Evolutionary conservation across 2,329 filamentous ascomycete genomes (phyloP).

Genomic region (Lasiodiplodia citricola): DNA sequence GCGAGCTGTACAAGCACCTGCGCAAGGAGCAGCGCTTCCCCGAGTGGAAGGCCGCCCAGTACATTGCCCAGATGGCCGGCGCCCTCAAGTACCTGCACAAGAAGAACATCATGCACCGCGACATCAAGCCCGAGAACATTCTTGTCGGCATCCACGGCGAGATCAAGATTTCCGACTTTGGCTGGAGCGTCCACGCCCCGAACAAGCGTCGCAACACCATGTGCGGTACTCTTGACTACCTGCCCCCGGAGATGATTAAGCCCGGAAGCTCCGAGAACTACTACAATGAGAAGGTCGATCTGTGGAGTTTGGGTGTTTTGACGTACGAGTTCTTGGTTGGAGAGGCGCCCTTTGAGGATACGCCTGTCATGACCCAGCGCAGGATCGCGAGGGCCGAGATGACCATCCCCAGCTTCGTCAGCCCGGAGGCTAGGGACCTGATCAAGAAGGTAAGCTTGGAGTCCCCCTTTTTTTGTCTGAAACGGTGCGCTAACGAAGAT

Average conservation of each 20-base stretch:
- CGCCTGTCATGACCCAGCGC: conserved; percentile 89
- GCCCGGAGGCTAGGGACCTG: conserved; percentile 85
- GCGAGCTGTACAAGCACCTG: conserved; percentile 87
- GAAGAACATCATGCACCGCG: conserved; percentile 96
- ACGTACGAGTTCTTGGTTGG: conserved; percentile 97
- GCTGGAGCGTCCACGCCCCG: conserved; percentile 97
- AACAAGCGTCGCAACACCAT: conserved; percentile 93
- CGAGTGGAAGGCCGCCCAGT: conserved; percentile 85
- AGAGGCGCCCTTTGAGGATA: conserved; percentile 96
- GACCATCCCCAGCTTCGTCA: conserved; percentile 89
- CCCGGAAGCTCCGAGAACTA: conserved; percentile 80
- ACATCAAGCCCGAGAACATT: conserved; percentile 98
- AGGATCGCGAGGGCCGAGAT: conserved; percentile 90
- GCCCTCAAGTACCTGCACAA: conserved; percentile 89
- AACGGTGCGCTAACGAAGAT: conserved; percentile 18
- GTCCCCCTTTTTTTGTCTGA: neutral
- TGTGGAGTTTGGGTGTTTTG: conserved; percentile 94
- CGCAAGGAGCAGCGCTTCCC: conserved; percentile 79
- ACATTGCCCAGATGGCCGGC: conserved; percentile 88
- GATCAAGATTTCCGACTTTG: conserved; percentile 98
- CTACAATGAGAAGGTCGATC: conserved; percentile 93
- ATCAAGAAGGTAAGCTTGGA: conserved; percentile 77
- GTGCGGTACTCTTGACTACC: conserved; percentile 96
- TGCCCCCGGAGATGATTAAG: conserved; percentile 97
- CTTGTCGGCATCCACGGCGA: conserved; percentile 95